Evolutionary conservation across 805 yeast genomes (phyloP), one percentile per base, ranked within the genome.

Genomic region (Yarrowia bubula): DNA sequence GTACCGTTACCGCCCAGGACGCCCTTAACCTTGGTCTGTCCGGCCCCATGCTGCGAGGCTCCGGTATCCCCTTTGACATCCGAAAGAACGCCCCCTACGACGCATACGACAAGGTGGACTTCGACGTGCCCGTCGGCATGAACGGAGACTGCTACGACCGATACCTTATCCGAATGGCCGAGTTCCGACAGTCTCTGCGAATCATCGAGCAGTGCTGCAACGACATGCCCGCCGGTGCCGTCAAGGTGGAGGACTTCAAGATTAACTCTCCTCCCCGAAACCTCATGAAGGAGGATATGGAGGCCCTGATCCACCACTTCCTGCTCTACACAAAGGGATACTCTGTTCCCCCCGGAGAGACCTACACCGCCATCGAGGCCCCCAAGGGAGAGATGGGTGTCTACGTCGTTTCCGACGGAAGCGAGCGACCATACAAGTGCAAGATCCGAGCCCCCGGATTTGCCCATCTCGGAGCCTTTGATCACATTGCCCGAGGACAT

Each of bases 301-400:
- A 90, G 81, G 87, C 93, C 22, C 82, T 90, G 71, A 90, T 90
- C 75, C 96, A 90, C 77, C 96, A 90, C 80, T 90, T 90, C 81
- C 81, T 90, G 76, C 81, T 88, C 70, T 90, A 86, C 81, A 88
- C 96, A 65, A 90, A 90, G 81, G 96, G 96, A 70, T 89, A 85
- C 76, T 86, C 87, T 41, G 96, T 90, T 47, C 96, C 96, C 50
- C 88, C 86, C 64, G 96, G 96, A 73, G 96, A 90, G 79, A 88
- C 96, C 10, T 90, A 90, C 76, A 89, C 95, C 60, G 93, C 90
- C 66, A 90, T 90, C 70, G 96, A 90, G 80, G 96, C 96, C 28
- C 96, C 96, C 75, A 90, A 90, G 84, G 96, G 96, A 75, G 96
- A 90, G 78, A 89, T 90, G 95, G 96, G 89, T 67, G 96, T 89